Base-by-base conservation (phyloP, 176 grass and related monocot species). In the Triticum turgidum region DNA sequence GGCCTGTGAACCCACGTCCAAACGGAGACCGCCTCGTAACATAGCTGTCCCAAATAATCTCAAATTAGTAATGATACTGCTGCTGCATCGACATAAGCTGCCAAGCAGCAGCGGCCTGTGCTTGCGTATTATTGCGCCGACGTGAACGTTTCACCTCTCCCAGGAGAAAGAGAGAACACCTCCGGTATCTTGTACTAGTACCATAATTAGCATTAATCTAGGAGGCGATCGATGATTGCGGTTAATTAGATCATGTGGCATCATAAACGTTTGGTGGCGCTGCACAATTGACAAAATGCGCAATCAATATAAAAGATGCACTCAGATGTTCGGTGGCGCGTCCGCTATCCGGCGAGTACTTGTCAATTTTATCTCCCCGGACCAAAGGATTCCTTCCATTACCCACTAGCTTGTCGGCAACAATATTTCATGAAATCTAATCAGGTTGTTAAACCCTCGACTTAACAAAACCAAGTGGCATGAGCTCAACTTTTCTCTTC, bases 321-420 rank as follows among this genome's bases (percentile, higher is more conserved):
- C 76, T 84, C 13, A 76, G 35, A 84, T 70, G 85, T 88, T 89
- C 77, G 86, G 82, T 88, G 63, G 77, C 52, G 71, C 80, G 86
- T 88, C 89, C 37, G 86, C 80, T 85, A 64, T 91, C 82, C 63
- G 69, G 81, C 85, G 81, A 88, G 73, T 85, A 78, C 77, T 71
- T 85, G 76, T 70, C 62, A 77, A 77, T 64, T 86, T 81, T 81
- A 76, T 88, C 69, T 41, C n/a, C 45, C 21, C 29, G 29, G 29
- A 0, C 29, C 77, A 81, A 79, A 74, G 86, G 69, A 81, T 81
- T 69, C 81, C 76, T 81, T 39, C 81, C 76, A 87, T 51, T 87
- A 39, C 76, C 54, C 86, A 91, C 89, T 88, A 75, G 64, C 38
- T 15, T 90, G 72, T 72, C 66, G 22, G 85, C 86, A 84, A 84